Conservation (phyloP, 2,329 filamentous ascomycete genomes). For the Lasiodiplodia sp. region DNA sequence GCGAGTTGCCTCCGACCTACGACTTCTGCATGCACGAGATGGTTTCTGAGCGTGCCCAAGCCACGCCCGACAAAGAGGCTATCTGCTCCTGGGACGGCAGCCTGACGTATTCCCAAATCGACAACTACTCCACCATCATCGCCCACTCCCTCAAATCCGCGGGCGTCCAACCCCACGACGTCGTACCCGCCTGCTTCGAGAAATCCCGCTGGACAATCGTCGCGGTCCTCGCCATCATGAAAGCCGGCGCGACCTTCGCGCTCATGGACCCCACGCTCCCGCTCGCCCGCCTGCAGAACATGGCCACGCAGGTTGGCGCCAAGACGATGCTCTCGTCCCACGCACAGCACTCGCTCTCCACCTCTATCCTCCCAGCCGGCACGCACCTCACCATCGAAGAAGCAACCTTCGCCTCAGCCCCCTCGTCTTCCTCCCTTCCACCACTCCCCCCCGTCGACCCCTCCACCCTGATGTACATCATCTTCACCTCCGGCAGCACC, state of each 20-base stretch:
- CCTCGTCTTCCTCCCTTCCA: background rate
- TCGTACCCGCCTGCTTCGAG: conserved; percentile 38
- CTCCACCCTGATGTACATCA: conserved; percentile 46
- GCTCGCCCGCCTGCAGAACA: conserved; percentile 18
- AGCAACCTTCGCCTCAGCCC: background rate
- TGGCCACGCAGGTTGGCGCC: conserved; percentile 4
- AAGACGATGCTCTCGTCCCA: conserved; percentile 12
- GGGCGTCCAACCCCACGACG: conserved; percentile 35
- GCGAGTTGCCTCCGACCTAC: conserved; percentile 52
- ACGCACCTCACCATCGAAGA: conserved; percentile 31
- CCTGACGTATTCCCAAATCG: conserved; percentile 29
- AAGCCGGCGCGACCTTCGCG: conserved; percentile 30
- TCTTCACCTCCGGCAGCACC: conserved; percentile 34
- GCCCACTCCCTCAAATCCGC: conserved; percentile 40
- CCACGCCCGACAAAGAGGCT: conserved; percentile 44
- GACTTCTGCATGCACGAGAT: conserved; percentile 59
- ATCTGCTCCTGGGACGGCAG: conserved; percentile 34
- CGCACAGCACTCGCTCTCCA: conserved; percentile 37
- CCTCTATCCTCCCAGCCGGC: conserved; percentile 41
- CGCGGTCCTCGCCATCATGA: conserved; percentile 34
- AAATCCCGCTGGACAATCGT: conserved; percentile 32
- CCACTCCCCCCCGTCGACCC: background rate
- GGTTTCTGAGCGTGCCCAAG: conserved; percentile 49
- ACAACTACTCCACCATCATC: conserved; percentile 17
- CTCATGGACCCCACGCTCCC: conserved; percentile 22